Conservation (phyloP, 1,284 basidiomycete species). For the Tetrapyrgos nigripes region DNA sequence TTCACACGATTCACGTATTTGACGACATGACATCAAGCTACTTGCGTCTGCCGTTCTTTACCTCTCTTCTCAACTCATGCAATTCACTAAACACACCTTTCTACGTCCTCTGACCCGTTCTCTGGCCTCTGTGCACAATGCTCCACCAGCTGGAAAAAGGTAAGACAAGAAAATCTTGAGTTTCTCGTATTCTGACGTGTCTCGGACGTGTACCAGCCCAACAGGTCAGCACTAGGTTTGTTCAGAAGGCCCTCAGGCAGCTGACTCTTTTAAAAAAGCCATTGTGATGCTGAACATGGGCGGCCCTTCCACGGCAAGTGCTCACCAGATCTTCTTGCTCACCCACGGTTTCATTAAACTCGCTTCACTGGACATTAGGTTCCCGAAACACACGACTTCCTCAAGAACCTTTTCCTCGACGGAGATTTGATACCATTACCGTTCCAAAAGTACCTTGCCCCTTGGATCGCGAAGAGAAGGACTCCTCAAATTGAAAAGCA, state of each 20-base stretch:
- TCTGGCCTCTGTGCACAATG: constrained; percentile 39
- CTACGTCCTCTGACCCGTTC: constrained; percentile 33
- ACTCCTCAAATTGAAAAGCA: constrained; percentile 96
- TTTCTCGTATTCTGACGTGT: background rate
- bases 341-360: background rate
- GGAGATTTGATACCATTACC: constrained; percentile 96
- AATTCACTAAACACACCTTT: constrained; percentile 5
- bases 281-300: constrained; percentile 99
- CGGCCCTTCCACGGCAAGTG: constrained; percentile 86
- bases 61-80: constrained; percentile 9
- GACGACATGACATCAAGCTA: background rate
- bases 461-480: constrained; percentile 89
- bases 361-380: constrained; percentile 53
- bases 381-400: constrained; percentile 87
- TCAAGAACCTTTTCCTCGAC: constrained; percentile 94
- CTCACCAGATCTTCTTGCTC: background rate
- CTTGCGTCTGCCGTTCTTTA: background rate
- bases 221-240: constrained; percentile 57
- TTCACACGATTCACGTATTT: background rate
- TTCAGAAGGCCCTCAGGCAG: constrained; percentile 9
- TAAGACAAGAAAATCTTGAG: constrained; percentile 20
- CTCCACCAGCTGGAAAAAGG: constrained; percentile 41
- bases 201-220: constrained; percentile 47
- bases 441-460: constrained; percentile 88
- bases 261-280: constrained; percentile 50